Evolutionary conservation across 495 filamentous ascomycete species (phyloP).

Genomic region (Stereocaulon alpinum): DNA sequence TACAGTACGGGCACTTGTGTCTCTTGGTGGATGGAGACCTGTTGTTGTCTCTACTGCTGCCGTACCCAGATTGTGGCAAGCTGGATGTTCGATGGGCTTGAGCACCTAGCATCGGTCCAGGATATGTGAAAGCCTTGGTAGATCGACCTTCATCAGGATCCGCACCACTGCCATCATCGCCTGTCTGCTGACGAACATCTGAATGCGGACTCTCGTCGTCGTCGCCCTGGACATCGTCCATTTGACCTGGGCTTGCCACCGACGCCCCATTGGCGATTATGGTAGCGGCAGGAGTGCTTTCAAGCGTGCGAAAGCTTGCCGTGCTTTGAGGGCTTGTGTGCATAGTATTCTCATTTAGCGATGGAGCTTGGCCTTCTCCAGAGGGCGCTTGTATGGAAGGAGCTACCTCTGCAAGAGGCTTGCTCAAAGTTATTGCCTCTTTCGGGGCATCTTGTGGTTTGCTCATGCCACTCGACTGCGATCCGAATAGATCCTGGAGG

Average conservation of each 20-base stretch:
- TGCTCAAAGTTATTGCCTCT: constrained; percentile 20
- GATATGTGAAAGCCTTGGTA: constrained; percentile 45
- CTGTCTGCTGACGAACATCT: neutral
- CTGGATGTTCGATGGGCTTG: constrained; percentile 49
- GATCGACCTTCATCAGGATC: constrained; percentile 36
- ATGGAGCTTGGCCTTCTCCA: constrained; percentile 1
- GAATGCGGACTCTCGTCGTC: constrained; percentile 14
- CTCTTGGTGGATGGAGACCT: constrained; percentile 74
- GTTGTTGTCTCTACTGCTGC: constrained; percentile 47
- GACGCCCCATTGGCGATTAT: constrained; percentile 18
- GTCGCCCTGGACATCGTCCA: constrained; percentile 18
- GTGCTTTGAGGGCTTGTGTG: constrained; percentile 25
- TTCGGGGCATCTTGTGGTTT: constrained; percentile 22
- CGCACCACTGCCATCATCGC: constrained; percentile 16
- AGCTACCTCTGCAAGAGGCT: constrained; percentile 18
- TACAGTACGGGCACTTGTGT: constrained; percentile 92
- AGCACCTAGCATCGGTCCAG: constrained; percentile 34
- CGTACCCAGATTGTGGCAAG: constrained; percentile 57
- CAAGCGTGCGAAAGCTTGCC: constrained; percentile 21
- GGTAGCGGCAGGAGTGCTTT: constrained; percentile 15
- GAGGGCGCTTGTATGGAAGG: constrained; percentile 16
- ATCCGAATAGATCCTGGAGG: constrained; percentile 19
- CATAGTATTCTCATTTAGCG: constrained; percentile 14
- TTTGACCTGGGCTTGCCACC: constrained; percentile 25
- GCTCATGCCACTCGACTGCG: constrained; percentile 17